phyloP scores from a whole-genome alignment of 2,329 filamentous ascomycete genomes.

The Ascochyta clinopodiicola region DNA sequence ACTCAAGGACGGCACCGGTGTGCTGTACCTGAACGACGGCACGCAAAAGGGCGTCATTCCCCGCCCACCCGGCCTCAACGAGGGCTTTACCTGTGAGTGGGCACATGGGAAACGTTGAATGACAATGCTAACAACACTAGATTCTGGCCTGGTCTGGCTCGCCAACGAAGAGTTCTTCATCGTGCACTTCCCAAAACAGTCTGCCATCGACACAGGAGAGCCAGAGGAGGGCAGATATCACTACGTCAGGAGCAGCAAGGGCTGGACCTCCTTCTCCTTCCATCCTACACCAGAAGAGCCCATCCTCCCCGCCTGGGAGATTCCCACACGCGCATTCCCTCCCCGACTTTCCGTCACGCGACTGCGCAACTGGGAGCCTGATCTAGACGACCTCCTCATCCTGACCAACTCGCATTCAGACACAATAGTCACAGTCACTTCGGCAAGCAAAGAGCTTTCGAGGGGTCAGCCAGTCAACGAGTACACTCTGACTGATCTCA shows the following conservation, averaged over 20 bases:
- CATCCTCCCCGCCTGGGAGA: constrained; percentile 43
- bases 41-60: constrained; percentile 79
- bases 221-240: constrained; percentile 75
- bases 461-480: constrained; percentile 67
- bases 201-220: constrained; percentile 47
- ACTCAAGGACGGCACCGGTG: constrained; percentile 76
- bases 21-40: constrained; percentile 85
- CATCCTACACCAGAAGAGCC: constrained; percentile 70
- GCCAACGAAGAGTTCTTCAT: constrained; percentile 85
- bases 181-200: constrained; percentile 63
- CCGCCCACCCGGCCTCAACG: constrained; percentile 70
- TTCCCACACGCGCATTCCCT: constrained; percentile 63
- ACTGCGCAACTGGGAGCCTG: constrained; percentile 79
- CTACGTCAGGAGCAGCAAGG: constrained; percentile 69
- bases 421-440: constrained; percentile 79
- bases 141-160: constrained; percentile 85
- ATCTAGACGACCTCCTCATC: constrained; percentile 80
- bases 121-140: constrained; percentile 50
- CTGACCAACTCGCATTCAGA: constrained; percentile 80
- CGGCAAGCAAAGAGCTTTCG: constrained; percentile 72
- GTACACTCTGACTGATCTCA: constrained; percentile 76
- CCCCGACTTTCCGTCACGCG: constrained; percentile 81
- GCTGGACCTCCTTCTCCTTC: constrained; percentile 68
- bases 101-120: neutral
- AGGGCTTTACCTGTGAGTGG: constrained; percentile 70